Conservation (phyloP, 2,329 filamentous ascomycete genomes). For the Fusarium avenaceum region DNA sequence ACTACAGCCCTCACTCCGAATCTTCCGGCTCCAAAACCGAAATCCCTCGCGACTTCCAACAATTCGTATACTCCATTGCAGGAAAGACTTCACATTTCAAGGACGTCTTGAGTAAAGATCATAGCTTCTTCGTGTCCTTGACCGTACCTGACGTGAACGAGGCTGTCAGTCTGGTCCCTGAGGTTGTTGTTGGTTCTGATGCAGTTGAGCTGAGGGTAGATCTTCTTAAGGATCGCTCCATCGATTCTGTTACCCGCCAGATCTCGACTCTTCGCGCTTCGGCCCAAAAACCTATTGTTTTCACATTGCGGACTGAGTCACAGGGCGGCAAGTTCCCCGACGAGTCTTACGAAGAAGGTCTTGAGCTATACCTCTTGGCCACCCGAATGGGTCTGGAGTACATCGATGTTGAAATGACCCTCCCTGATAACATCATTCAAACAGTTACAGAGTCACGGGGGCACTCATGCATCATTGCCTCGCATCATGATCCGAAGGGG, state of each 20-base stretch:
- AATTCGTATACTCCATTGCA: constrained; percentile 58
- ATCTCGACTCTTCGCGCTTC: constrained; percentile 81
- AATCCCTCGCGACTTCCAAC: constrained; percentile 54
- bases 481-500: constrained; percentile 89
- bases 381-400: constrained; percentile 91
- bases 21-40: constrained; percentile 41
- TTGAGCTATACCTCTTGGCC: constrained; percentile 81
- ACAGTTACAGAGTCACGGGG: constrained; percentile 76
- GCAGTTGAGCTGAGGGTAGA: constrained; percentile 96
- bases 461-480: constrained; percentile 88
- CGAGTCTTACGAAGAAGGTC: constrained; percentile 75
- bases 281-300: constrained; percentile 85
- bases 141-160: constrained; percentile 81
- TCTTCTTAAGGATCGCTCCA: constrained; percentile 79
- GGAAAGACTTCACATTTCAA: constrained; percentile 62
- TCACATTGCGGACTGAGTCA: constrained; percentile 86
- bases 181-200: constrained; percentile 86
- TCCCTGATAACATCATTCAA: constrained; percentile 81
- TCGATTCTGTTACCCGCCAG: constrained; percentile 85
- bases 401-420: constrained; percentile 90
- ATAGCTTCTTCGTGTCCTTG: constrained; percentile 93
- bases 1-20: constrained; percentile 79
- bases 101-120: constrained; percentile 65
- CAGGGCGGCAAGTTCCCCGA: constrained; percentile 94
- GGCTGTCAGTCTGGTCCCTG: constrained; percentile 74